Percentiles rank a stretch among this genome's conserved stretches.
These are phyloP conservation scores for Stellera chamaejasme DNA, from an alignment of 345 rosid species.

Conservation along the genomic window DNA sequence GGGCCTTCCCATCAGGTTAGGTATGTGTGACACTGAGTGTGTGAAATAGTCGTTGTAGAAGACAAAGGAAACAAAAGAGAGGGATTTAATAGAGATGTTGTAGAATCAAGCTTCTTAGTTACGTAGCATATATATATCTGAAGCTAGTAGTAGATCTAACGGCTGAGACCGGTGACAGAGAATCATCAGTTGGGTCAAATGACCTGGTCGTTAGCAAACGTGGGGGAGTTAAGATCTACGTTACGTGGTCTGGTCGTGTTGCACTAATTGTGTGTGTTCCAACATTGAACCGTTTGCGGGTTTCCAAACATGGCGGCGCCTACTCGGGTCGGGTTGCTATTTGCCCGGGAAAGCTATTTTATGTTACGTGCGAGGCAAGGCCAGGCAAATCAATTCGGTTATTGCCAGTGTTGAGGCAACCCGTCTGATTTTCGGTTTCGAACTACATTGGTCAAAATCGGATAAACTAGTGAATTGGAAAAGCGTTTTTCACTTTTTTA, in stretches of 20 bases:
- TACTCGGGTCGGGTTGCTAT: slow-evolving; percentile 18
- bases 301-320: slow-evolving; percentile 25
- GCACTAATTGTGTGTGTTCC: too few relatives aligned
- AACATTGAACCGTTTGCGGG: too few relatives aligned
- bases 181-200: neutral
- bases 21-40: neutral
- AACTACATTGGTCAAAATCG: too few relatives aligned
- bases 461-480: too few relatives aligned
- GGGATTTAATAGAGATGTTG: neutral
- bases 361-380: neutral
- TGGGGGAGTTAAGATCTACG: slow-evolving; percentile 8
- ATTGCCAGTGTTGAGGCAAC: too few relatives aligned
- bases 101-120: slow-evolving; percentile 11
- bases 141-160: neutral
- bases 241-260: neutral
- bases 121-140: too few relatives aligned
- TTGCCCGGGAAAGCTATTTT: slow-evolving; percentile 32
- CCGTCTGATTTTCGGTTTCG: too few relatives aligned
- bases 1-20: slow-evolving; percentile 18
- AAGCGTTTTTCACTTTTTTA: too few relatives aligned
- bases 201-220: slow-evolving; percentile 18
- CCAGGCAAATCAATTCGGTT: too few relatives aligned
- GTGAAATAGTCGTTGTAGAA: neutral
- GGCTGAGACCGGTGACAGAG: slow-evolving; percentile 25
- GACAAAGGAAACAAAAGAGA: neutral